Percentiles rank a stretch among this genome's conserved stretches.
Conservation (phyloP, 768 basidiomycete species). For the Gloeostereum incarnatum region DNA sequence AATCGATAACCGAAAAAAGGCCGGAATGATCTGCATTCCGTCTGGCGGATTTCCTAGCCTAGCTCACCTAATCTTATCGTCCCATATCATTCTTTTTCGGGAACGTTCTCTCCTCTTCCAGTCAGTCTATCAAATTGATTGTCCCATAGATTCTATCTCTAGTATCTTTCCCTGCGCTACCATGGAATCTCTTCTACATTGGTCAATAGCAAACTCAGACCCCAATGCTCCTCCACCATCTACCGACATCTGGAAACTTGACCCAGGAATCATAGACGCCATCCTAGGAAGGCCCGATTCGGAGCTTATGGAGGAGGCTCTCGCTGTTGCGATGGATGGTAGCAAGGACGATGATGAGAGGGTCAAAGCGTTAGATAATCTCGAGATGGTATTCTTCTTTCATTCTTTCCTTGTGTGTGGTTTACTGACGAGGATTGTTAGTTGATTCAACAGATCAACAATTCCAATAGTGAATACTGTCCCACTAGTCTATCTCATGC, state of each 20-base stretch:
- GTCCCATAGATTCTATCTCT: no score
- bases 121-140: no score
- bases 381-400: slow-evolving; percentile 68
- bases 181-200: slow-evolving; percentile 47
- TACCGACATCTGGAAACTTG: slow-evolving; percentile 41
- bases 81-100: no score
- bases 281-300: slow-evolving; percentile 83
- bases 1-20: no score
- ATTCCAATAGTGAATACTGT: slow-evolving; percentile 60
- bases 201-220: slow-evolving; percentile 57
- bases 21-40: no score
- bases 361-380: slow-evolving; percentile 65
- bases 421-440: no score
- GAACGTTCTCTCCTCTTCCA: no score
- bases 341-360: slow-evolving; percentile 45
- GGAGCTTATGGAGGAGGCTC: slow-evolving; percentile 74
- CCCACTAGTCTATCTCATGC: slow-evolving; percentile 1
- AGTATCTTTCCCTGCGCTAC: no score
- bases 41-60: no score
- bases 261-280: slow-evolving; percentile 77
- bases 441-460: slow-evolving; percentile 86
- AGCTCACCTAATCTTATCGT: no score
- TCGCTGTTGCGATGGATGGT: slow-evolving; percentile 53
- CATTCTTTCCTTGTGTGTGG: neutral
- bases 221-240: slow-evolving; percentile 24